Base-by-base conservation (phyloP, 805 yeast species). In the Wickerhamomyces sydowiorum region DNA sequence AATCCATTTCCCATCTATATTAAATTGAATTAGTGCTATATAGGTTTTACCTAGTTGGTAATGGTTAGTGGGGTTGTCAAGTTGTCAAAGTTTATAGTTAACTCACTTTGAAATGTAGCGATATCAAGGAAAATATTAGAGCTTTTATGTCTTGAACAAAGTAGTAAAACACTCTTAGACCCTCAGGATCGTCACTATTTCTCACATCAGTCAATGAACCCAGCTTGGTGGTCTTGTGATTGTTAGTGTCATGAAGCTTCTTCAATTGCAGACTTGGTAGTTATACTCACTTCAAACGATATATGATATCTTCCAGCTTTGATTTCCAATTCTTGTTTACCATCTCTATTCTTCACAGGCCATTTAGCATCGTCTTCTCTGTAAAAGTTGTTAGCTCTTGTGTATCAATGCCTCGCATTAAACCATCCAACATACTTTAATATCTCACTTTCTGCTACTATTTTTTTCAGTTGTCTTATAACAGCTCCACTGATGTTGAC, bases 101-200 rank as follows among this genome's bases (percentile, higher is more conserved):
- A 47, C 53, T 20, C 38, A 70, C 61, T 55, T 70, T 70, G 55
- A 66, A 70, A 48, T 70, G 72, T 36, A 70, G 47, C 1, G 64
- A 54, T 19, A 67, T 68, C 22, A 71, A 45, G 1, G 76, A 67
- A 42, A 69, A 70, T 1, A 71, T 50, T 19, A 70, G 43, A 2
- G 72, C 71, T 46, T 68, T 70, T 24, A 71, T 41, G 51, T 71
- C 73, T 41, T 69, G 73, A 1, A 66, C 57, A 34, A 70, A 54
- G 41, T 64, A 72, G 43, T 71, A 69, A 40, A 67, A 72, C 5
- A 62, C 69, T 39, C 72, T 50, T 19, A 72, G 44, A 1, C 76
- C 75, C 36, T 68, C 73, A 1, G 72, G 68, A 42, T 70, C 75
- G 1, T 64, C 64, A 27, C 68, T 57, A 14, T 53, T 46, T 40